These are phyloP conservation scores for Mucor ambiguus DNA, from an alignment of 371 early-diverging fungal species.

Conservation along the genomic window DNA sequence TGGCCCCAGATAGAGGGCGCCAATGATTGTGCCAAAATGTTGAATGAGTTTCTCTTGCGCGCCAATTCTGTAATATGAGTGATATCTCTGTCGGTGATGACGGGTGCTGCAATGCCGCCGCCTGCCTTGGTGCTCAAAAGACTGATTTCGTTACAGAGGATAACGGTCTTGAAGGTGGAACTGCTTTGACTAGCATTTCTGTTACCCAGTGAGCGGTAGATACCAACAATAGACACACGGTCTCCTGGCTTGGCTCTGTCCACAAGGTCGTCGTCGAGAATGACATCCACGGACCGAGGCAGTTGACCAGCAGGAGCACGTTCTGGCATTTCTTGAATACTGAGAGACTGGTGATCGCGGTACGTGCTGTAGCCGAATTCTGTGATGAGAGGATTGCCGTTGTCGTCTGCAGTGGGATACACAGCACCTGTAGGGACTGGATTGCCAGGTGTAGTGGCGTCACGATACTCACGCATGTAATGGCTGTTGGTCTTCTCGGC, in stretches of 20 bases:
- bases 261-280: conserved; percentile 97
- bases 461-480: conserved; percentile 89
- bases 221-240: conserved; percentile 95
- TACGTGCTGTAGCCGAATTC: conserved; percentile 97
- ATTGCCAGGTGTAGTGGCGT: conserved; percentile 66
- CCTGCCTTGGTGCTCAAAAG: conserved; percentile 81
- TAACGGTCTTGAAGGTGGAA: conserved; percentile 88
- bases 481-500: conserved; percentile 84
- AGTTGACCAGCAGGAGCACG: conserved; percentile 98
- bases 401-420: conserved; percentile 91
- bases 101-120: conserved; percentile 58
- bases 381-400: conserved; percentile 89
- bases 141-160: conserved; percentile 91
- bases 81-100: conserved; percentile 81
- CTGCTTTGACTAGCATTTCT: conserved; percentile 76
- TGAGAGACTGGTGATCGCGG: conserved; percentile 95
- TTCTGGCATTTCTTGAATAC: conserved; percentile 99
- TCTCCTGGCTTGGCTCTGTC: conserved; percentile 99
- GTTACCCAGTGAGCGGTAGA: conserved; percentile 89
- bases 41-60: conserved; percentile 74
- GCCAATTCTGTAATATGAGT: conserved; percentile 82
- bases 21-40: conserved; percentile 84
- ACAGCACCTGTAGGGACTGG: conserved; percentile 71
- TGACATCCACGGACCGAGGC: conserved; percentile 96
- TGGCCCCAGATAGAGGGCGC: conserved; percentile 99